phyloP scores from a whole-genome alignment of 139 green algal species.

The Asterochloris erici region DNA sequence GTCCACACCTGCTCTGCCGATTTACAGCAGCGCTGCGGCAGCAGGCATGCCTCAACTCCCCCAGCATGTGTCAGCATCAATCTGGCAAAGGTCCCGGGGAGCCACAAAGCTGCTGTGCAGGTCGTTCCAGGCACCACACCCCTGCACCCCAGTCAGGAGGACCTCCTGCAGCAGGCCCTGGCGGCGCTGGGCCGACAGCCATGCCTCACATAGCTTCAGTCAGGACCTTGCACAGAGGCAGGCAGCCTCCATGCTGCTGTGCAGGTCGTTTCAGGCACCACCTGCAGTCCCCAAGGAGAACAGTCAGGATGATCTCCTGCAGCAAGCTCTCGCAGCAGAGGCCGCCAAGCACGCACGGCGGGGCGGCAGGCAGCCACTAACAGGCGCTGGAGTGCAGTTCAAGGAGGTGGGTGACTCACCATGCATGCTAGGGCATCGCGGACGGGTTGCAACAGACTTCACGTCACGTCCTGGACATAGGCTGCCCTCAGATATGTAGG shows the following conservation, averaged over 20 bases:
- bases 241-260: too few species aligned
- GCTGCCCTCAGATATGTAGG: background rate
- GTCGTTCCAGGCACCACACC: too few species aligned
- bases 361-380: constrained; percentile 19
- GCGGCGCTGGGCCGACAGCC: constrained; percentile 4
- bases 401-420: constrained; percentile 39
- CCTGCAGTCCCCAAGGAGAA: too few species aligned
- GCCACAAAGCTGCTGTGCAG: too few species aligned
- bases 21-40: too few species aligned
- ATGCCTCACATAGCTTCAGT: too few species aligned
- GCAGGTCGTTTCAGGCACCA: too few species aligned
- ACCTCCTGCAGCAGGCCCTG: constrained; percentile 44
- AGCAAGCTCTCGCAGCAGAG: constrained; percentile 48
- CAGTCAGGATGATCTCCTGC: constrained; percentile 26
- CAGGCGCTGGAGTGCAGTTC: constrained; percentile 42
- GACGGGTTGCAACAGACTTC: background rate
- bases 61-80: too few species aligned
- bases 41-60: too few species aligned
- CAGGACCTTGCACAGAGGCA: too few species aligned
- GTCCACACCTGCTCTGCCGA: too few species aligned
- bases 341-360: constrained; percentile 27
- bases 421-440: background rate
- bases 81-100: too few species aligned
- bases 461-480: background rate
- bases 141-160: background rate